Base-by-base conservation (phyloP, 2,329 filamentous ascomycete genomes). In the Neobulgaria alba region DNA sequence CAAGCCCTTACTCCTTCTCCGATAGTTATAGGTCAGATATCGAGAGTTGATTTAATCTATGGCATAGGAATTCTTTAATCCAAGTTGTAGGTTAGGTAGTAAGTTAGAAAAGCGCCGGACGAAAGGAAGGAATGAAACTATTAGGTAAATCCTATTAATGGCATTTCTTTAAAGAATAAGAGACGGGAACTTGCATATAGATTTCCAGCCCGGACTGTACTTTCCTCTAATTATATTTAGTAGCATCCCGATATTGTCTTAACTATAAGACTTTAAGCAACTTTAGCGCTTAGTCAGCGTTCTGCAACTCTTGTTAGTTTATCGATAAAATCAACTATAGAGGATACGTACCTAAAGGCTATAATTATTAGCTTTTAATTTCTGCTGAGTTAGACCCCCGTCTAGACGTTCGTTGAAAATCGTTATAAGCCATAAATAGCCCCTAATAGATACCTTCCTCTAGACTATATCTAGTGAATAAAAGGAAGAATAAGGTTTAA, bases 371-470 rank as follows among this genome's bases (percentile, higher is more conserved):
- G 49, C 42, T 36, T 53, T 53, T 33, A 58, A 41, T 33, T 55
- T 58, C 20, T 39, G 21, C 4, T 54, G 45, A 18, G 57, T 51
- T 29, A 53, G 39, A 19, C 55, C 50, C 29, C 57, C 56, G 12
- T 47, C 47, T 16, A 44, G 38, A 15, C 43, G 29, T 41, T 57
- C 50, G 33, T 57, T 57, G 21, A 53, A 56, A 9, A 57, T 40
- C 15, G 50, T 50, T 17, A 53, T 41, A 2, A 55, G 52, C 55
- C 42, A 56, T 56, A 38, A 58, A 58, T 9, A 58, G 30, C 2
- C 53, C 56, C 51, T 50, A 58, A 36, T 58, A 57, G 15, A 57
- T 36, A 3, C 55, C 56, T 54, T 57, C 57, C 33, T 58, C 55
- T 10, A 58, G 36, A 3, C 56, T 55, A 44, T n/a, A n/a, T n/a